Evolutionary conservation across 805 yeast species (phyloP), one percentile per base, ranked within the genome.

Genomic region (Starmerella etchellsii): DNA sequence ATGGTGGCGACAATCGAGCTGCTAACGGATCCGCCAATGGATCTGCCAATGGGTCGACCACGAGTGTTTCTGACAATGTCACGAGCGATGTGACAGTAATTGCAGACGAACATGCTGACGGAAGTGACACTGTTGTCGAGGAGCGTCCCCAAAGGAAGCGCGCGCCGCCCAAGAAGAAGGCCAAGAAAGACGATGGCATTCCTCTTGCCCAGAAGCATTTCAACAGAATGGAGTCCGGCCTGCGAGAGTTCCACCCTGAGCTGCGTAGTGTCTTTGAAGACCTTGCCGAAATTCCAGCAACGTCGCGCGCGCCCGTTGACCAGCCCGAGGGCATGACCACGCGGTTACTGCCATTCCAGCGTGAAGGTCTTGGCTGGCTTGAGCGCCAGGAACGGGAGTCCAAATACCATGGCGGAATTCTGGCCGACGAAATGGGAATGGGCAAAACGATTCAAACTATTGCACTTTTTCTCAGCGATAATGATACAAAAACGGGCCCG

Each of bases 361-460:
- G 74, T 14, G 99, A 91, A 64, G 98, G 98, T 16, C 65, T 91
- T 36, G 73, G 80, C 53, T 91, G 99, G 99, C 68, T 91, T 45
- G 51, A 73, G 13, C 68, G 74, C 36, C 97, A 88, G 61, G 97
- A 88, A 55, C 76, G 75, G 19, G 53, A 59, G 13, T 68, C 81
- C 20, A 70, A 67, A 32, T 88, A 80, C 59, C 68, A 71, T 14
- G 98, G 98, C 21, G 98, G 97, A 14, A 78, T 91, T 9, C 65
- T 91, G 35, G 97, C 98, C 4, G 99, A 91, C 65, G 99, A 91
- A 61, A 91, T 91, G 99, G 99, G 99, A 28, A 88, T 91, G 97
- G 99, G 99, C 48, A 91, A 91, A 54, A 91, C 99, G 0, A 87
- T 91, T 37, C 98, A 91, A 62, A 88, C 95, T 29, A 88, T 91